phyloP scores from a whole-genome alignment of 192 early-diverging fungal species.

The Powellomyces hirtus region DNA sequence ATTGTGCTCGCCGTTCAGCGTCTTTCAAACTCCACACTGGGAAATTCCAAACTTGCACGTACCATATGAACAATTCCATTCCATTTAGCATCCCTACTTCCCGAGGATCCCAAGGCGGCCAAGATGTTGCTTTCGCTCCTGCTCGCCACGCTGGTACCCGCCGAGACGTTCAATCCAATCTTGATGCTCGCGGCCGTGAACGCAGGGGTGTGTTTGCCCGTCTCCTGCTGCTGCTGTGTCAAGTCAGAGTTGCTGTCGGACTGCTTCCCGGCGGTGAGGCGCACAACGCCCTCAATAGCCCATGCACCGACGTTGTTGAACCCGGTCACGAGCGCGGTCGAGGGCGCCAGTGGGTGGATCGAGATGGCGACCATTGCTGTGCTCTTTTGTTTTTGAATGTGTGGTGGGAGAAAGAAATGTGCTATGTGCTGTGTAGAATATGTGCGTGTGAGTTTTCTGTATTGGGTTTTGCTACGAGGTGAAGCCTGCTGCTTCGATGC shows the following conservation, averaged over 20 bases:
- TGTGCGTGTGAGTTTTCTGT: too few relatives aligned
- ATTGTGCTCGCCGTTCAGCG: too few relatives aligned
- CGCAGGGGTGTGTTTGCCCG: neutral
- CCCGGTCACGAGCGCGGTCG: constrained; percentile 19
- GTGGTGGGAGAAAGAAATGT: too few relatives aligned
- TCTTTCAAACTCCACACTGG: too few relatives aligned
- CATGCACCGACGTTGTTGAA: constrained; percentile 24
- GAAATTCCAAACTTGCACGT: neutral
- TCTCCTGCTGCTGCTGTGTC: neutral
- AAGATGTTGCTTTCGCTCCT: constrained; percentile 15
- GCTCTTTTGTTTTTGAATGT: constrained; percentile 22
- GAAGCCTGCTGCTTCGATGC: too few relatives aligned
- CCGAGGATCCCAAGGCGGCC: constrained; percentile 14
- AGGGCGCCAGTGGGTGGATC: constrained; percentile 18
- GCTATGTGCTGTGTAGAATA: too few relatives aligned
- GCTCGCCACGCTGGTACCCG: constrained; percentile 6
- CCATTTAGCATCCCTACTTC: constrained; percentile 15
- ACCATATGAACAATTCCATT: constrained; percentile 29
- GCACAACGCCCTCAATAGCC: constrained; percentile 26
- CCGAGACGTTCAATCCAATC: constrained; percentile 13
- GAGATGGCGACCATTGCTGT: constrained; percentile 20
- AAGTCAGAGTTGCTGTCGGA: neutral
- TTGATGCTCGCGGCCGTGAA: constrained; percentile 22
- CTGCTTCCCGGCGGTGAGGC: constrained; percentile 6
- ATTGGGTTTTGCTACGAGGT: too few relatives aligned